Conservation (phyloP, 768 basidiomycete genomes). For the Sporobolomyces phaffii region DNA sequence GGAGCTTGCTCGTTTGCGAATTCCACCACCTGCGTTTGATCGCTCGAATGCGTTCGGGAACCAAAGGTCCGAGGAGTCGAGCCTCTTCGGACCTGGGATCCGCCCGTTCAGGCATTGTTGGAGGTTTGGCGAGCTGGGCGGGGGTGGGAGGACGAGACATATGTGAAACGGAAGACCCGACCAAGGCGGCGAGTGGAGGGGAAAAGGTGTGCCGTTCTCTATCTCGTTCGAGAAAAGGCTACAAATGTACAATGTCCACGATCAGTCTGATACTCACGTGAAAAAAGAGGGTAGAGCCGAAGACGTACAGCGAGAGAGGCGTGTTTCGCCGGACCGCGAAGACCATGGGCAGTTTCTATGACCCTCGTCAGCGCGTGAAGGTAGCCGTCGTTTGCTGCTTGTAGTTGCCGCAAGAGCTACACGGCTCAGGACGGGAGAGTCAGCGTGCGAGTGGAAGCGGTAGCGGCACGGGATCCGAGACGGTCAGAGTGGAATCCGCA, state of each 20-base stretch:
- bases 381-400: constrained; percentile 38
- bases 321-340: constrained; percentile 13
- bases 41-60: constrained; percentile 10
- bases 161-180: constrained; percentile 23
- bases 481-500: too few species aligned
- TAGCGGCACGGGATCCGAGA: too few species aligned
- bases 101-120: constrained; percentile 30
- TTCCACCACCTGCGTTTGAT: constrained; percentile 28
- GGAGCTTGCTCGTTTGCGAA: constrained; percentile 22
- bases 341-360: constrained; percentile 24
- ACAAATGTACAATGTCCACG: too few species aligned
- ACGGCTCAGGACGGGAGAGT: background rate
- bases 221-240: constrained; percentile 19
- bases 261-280: too few species aligned
- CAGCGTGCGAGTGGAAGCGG: too few species aligned
- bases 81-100: constrained; percentile 36
- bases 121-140: constrained; percentile 21
- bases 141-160: constrained; percentile 12
- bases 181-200: constrained; percentile 22
- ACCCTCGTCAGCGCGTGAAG: constrained; percentile 14
- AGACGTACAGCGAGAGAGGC: constrained; percentile 15
- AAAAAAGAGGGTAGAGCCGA: too few species aligned
- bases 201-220: background rate
- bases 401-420: constrained; percentile 28
- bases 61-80: constrained; percentile 30